Base-by-base conservation (phyloP, 139 green algal genomes). In the Micromonas commoda region DNA sequence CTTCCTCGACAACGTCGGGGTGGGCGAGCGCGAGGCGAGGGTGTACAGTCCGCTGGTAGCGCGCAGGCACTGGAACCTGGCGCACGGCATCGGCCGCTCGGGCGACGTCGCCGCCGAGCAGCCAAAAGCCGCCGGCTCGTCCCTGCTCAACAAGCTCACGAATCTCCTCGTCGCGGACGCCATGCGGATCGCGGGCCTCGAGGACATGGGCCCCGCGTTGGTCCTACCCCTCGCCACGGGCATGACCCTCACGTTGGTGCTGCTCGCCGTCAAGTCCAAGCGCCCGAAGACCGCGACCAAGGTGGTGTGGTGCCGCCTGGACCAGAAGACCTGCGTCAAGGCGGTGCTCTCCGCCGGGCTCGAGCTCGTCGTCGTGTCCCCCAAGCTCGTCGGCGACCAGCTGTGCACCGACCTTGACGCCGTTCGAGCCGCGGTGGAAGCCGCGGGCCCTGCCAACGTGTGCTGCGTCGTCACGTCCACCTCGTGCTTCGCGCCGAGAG, bases 301-400 rank as follows among this genome's bases (percentile, higher is more conserved):
- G 73, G 92, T 98, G 60, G 32, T 99, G 2, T 99, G 95, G 95
- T 86, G 87, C 6, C 85, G 95, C 19, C 90, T 98, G 20, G 95
- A 99, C 82, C 95, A 99, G 88, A 98, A 99, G 84, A 98, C 93
- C 0, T 98, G 95, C 84, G 77, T 99, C 33, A 99, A 99, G 78
- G 80, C 82, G 31, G 89, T 99, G 26, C 78, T 86, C 0, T 85
- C 89, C 5, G 90, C 90, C 0, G 91, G 92, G 2, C 82, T 91
- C n/a, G 77, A 89, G 53, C 73, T 87, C 19, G 78, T 96, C 64
- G 88, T 93, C n/a, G 31, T 86, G 9, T 52, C 63, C 0, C 79
- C 79, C 35, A 57, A 0, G 1, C n/a, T 80, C n/a, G 67, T 79
- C 2, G 82, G 82, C 4, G 85, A 88, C 45, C 61, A 90, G 76